These are phyloP conservation scores for Russula abietina DNA, from an alignment of 768 basidiomycete genomes.

Conservation along the genomic window DNA sequence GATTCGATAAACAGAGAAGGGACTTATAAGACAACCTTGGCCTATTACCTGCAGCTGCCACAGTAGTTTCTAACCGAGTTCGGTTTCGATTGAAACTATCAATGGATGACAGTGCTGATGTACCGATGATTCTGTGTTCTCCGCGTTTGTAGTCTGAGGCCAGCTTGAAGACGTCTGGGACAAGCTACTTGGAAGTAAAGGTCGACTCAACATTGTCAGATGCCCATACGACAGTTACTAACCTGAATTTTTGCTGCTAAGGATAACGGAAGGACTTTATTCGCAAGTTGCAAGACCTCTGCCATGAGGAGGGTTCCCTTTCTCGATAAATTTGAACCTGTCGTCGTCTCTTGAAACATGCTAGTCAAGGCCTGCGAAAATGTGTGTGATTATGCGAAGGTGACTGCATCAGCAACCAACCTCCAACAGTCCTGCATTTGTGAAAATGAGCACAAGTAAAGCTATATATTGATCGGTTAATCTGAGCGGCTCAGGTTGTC, in stretches of 20 bases:
- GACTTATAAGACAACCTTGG: slow-evolving; percentile 44
- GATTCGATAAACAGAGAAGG: neutral
- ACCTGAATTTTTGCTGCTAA: slow-evolving; percentile 85
- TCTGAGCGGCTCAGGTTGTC: slow-evolving; percentile 55
- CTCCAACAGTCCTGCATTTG: slow-evolving; percentile 83
- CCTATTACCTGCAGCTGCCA: slow-evolving; percentile 44
- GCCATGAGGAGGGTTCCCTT: slow-evolving; percentile 91
- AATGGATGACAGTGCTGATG: slow-evolving; percentile 78
- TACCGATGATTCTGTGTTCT: slow-evolving; percentile 75
- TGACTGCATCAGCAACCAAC: slow-evolving; percentile 39
- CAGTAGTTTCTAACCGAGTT: slow-evolving; percentile 49
- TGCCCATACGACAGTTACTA: slow-evolving; percentile 9
- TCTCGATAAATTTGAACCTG: slow-evolving; percentile 66
- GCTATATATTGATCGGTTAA: slow-evolving; percentile 91
- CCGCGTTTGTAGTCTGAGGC: slow-evolving; percentile 77
- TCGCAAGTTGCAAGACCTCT: slow-evolving; percentile 84
- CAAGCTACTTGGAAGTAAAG: slow-evolving; percentile 43
- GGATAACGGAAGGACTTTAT: slow-evolving; percentile 74
- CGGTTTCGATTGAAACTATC: slow-evolving; percentile 93
- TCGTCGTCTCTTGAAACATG: slow-evolving; percentile 77
- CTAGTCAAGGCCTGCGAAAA: slow-evolving; percentile 64
- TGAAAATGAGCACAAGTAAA: slow-evolving; percentile 74
- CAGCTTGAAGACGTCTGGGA: slow-evolving; percentile 79
- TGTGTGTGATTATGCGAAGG: neutral
- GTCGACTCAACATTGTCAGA: neutral